These are phyloP conservation scores for Neopestalotiopsis sp. DNA, from an alignment of 2,329 filamentous ascomycete genomes.

Conservation along the genomic window DNA sequence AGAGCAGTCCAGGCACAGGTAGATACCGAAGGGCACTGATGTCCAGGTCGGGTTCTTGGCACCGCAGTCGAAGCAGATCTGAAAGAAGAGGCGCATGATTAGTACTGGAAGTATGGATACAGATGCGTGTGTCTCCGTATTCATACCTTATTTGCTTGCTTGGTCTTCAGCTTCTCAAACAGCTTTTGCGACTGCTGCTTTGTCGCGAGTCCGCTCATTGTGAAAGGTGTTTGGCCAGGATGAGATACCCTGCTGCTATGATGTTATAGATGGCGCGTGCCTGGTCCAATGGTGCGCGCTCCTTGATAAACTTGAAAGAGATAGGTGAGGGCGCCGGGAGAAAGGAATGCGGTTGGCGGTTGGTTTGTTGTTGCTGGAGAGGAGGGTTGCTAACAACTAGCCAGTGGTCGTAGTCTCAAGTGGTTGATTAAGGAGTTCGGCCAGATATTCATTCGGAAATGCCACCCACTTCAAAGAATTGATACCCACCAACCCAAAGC, in stretches of 20 bases:
- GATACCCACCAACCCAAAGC: neutral
- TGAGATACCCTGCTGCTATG: neutral
- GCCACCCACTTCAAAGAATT: constrained; percentile 15
- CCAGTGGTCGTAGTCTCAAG: neutral
- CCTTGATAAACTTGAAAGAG: neutral
- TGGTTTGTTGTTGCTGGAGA: neutral
- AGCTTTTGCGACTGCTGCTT: constrained; percentile 97
- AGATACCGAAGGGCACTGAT: constrained; percentile 95
- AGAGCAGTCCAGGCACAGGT: constrained; percentile 97
- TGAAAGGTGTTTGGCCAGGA: constrained; percentile 35
- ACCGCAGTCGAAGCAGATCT: constrained; percentile 97
- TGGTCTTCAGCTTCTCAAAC: constrained; percentile 95
- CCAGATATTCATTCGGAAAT: constrained; percentile 35
- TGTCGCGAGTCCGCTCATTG: constrained; percentile 73
- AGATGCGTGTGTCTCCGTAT: constrained; percentile 13
- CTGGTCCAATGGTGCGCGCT: neutral
- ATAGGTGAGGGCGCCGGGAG: neutral
- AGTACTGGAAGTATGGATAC: neutral
- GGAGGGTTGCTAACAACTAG: neutral
- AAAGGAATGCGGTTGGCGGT: neutral
- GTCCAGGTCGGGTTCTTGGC: constrained; percentile 99
- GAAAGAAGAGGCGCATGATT: neutral
- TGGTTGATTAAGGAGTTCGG: constrained; percentile 35
- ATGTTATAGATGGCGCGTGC: neutral
- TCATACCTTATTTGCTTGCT: constrained; percentile 90